Base-by-base conservation (phyloP, 768 basidiomycete species). In the Podaxis sp. region DNA sequence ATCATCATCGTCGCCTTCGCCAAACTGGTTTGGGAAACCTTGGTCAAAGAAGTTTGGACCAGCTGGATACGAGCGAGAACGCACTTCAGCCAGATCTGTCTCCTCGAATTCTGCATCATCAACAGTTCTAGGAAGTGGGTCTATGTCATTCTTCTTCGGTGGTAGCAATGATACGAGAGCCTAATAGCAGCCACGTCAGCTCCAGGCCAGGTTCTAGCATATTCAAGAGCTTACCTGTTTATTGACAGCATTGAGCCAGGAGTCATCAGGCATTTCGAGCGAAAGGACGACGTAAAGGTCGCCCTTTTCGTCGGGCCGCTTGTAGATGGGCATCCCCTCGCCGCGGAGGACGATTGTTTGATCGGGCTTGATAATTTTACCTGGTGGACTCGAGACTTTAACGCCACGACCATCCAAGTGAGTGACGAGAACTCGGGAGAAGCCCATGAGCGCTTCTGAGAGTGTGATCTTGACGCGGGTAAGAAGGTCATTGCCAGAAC, bases 381-480 rank as follows among this genome's bases (percentile, higher is more conserved):
- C 86, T 0, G 83, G 79, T 4, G 91, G 91, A 64, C 84, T 88
- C 0, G 85, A 75, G 11, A 97, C 83, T 38, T 84, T 85, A 55
- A 98, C 80, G n/a, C 94, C 94, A 13, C 94, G 85, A 9, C 95
- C 95, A 69, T 99, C 96, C 32, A 99, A 80, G 71, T 99, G 96
- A 5, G 88, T 91, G 60, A 99, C 77, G 23, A 97, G 75, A 63
- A 98, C 88, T 27, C 96, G 86, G 50, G 88, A 91, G 76, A 99
- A 95, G n/a, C 96, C 96, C 56, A 97, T 82, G 9, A 98, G 82
- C 2, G 95, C 92, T 74, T 99, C 96, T 9, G 95, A 95, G 28
- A 98, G 79, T 0, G 93, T 95, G 59, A 99, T 88, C 50, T 87
- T 86, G 59, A 94, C 84, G 35, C 83, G 86, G 2, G 91, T 86